These are phyloP conservation scores for Komagataella pastoris DNA, from an alignment of 805 yeast genomes.

Conservation along the genomic window DNA sequence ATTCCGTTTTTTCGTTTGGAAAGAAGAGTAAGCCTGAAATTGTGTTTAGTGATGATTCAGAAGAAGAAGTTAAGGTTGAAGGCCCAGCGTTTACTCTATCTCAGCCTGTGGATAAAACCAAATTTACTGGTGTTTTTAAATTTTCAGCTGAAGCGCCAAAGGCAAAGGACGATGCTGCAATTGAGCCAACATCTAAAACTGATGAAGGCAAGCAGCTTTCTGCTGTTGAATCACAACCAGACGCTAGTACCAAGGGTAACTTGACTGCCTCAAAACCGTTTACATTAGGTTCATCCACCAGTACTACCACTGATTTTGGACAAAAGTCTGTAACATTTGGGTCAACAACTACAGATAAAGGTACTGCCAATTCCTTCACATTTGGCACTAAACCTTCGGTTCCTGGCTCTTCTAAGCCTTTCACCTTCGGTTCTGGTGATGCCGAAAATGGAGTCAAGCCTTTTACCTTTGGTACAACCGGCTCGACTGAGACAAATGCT, in stretches of 20 bases:
- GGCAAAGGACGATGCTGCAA: conserved; percentile 3
- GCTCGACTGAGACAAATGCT: conserved; percentile 5
- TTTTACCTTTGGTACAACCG: conserved; percentile 11
- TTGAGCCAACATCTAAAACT: neutral
- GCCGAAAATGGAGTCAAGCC: conserved; percentile 2
- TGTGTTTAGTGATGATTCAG: conserved; percentile 32
- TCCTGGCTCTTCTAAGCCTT: conserved; percentile 2
- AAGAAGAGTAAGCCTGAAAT: conserved; percentile 17
- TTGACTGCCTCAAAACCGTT: conserved; percentile 10
- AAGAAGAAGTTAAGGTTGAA: conserved; percentile 51
- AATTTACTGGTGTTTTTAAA: conserved; percentile 14
- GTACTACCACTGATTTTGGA: conserved; percentile 1
- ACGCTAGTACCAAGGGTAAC: neutral
- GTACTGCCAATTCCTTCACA: conserved; percentile 11
- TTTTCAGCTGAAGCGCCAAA: conserved; percentile 8
- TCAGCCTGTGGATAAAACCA: conserved; percentile 20
- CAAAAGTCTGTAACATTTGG: neutral
- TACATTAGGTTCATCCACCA: conserved; percentile 10
- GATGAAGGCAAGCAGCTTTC: neutral
- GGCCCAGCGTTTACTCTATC: conserved; percentile 54
- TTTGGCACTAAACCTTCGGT: conserved; percentile 9
- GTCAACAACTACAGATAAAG: conserved; percentile 2
- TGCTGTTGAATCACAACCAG: neutral
- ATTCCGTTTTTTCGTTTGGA: conserved; percentile 37
- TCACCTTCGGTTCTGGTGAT: conserved; percentile 6